These are phyloP conservation scores for Thielaviopsis populi DNA, from an alignment of 2,329 filamentous ascomycete genomes.

Conservation along the genomic window DNA sequence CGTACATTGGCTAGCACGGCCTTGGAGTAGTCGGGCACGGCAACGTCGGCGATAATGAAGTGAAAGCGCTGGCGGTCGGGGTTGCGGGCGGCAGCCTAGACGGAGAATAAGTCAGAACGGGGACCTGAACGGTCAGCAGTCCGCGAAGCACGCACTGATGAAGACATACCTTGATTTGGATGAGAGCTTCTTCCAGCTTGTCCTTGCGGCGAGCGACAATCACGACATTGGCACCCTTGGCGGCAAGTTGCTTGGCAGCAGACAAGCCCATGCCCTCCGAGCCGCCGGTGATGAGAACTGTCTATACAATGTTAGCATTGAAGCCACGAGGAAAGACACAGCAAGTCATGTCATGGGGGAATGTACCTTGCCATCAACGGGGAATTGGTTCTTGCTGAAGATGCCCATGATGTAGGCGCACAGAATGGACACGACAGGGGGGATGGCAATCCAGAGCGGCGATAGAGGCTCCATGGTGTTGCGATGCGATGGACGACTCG, in stretches of 20 bases:
- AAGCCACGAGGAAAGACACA: not conserved
- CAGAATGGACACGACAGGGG: constrained; percentile 25
- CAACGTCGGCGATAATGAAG: constrained; percentile 71
- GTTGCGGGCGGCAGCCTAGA: constrained; percentile 45
- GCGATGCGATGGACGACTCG: not conserved
- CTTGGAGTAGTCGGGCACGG: constrained; percentile 50
- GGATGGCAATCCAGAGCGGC: constrained; percentile 19
- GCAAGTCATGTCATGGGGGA: constrained; percentile 6
- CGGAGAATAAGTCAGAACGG: constrained; percentile 12
- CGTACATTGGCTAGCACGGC: constrained; percentile 57
- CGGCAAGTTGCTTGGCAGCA: constrained; percentile 56
- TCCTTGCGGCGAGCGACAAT: constrained; percentile 63
- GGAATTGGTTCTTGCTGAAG: constrained; percentile 58
- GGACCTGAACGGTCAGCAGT: not conserved
- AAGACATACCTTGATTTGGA: constrained; percentile 44
- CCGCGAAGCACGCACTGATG: not conserved
- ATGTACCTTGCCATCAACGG: constrained; percentile 67
- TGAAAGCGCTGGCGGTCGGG: constrained; percentile 61
- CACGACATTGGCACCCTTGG: constrained; percentile 73
- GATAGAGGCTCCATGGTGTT: constrained; percentile 13
- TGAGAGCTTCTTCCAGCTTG: constrained; percentile 57
- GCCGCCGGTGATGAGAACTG: constrained; percentile 74
- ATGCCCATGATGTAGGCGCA: constrained; percentile 45
- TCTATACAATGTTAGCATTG: constrained; percentile 35
- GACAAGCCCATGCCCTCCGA: constrained; percentile 85